Percentiles rank a stretch among this genome's conserved stretches.
These are phyloP conservation scores for Pulveroboletus sp. DNA, from an alignment of 768 basidiomycete genomes.

Conservation along the genomic window DNA sequence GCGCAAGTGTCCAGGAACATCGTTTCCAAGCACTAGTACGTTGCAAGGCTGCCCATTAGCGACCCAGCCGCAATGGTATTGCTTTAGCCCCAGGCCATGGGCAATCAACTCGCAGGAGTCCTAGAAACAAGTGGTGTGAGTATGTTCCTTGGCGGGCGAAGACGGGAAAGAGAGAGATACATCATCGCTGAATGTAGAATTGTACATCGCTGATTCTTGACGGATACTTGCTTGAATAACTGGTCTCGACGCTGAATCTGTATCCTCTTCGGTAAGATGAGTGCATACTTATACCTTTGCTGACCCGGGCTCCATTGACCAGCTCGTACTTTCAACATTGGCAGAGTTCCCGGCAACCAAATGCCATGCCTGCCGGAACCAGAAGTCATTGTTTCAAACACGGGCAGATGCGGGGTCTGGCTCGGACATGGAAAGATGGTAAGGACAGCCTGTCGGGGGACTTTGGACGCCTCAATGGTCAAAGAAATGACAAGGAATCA, in stretches of 20 bases:
- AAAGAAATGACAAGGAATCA: not conserved
- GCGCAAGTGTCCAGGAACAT: slow-evolving; percentile 17
- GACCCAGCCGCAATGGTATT: slow-evolving; percentile 11
- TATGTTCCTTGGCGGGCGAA: not conserved
- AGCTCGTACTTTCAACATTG: slow-evolving; percentile 7
- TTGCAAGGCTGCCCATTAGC: slow-evolving; percentile 11
- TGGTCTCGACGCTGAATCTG: not conserved
- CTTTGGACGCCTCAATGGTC: slow-evolving; percentile 4
- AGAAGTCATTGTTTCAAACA: not conserved
- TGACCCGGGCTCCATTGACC: slow-evolving; percentile 1
- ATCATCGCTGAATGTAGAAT: slow-evolving; percentile 10
- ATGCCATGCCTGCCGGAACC: slow-evolving; percentile 9
- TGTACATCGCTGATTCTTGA: slow-evolving; percentile 7
- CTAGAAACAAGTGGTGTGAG: slow-evolving; percentile 4
- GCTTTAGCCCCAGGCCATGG: not conserved
- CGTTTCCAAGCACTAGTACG: slow-evolving; percentile 8
- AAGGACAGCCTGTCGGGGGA: not conserved
- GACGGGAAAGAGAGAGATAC: not conserved
- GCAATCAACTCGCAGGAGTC: slow-evolving; percentile 10
- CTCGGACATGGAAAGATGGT: not conserved
- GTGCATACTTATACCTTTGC: slow-evolving; percentile 11
- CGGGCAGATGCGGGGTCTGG: slow-evolving; percentile 1
- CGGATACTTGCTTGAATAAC: not conserved
- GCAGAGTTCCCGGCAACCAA: slow-evolving; percentile 17
- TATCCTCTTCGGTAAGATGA: not conserved